Base-by-base conservation (phyloP, 2,329 filamentous ascomycete genomes). In the Exophiala xenobiotica region DNA sequence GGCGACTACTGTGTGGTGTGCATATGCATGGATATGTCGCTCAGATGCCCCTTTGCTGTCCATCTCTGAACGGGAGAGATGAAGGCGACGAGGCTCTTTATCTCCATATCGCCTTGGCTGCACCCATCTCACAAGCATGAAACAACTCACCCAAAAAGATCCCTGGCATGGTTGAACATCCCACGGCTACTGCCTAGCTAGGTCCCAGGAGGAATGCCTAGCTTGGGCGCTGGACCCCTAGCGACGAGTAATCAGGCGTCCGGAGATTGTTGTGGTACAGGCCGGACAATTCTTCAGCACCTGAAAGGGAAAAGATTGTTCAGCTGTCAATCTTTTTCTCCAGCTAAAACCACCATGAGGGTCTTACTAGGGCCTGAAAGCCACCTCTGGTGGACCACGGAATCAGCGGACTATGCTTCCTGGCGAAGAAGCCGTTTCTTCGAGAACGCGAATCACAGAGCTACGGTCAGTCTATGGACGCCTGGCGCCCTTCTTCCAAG, bases 261-360 rank as follows among this genome's bases (percentile, higher is more conserved):
- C 51, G 52, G 52, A 55, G 39, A 48, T 48, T 48, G 39, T 48
- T 55, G 52, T 45, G 52, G 52, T 55, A 42, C 52, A 44, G 6
- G 11, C 46, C 44, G 22, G 31, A 12, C 16, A 6, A 19, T 20
- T 48, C 22, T 11, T 26, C 27, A 24, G 8, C 41, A 45, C 39
- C 39, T 18, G 26, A 39, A 12, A 12, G 5, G 11, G 9, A 4
- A 20, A 20, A 11, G 16, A 6, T 12, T 8, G 16, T 18, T 39
- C 37, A 8, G 16, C 18, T 20, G 16, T 39, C 38, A 22, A 20
- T 20, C 11, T n/a, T 40, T 23, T 24, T n/a, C 18, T 22, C 18
- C 38, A 20, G n/a, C 20, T 23, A 33, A 33, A 33, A n/a, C 26
- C 26, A 29, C n/a, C n/a, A n/a, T n/a, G n/a, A n/a, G n/a, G n/a